These are phyloP conservation scores for Amauroascus niger DNA, from an alignment of 2,329 filamentous ascomycete species.

Conservation along the genomic window DNA sequence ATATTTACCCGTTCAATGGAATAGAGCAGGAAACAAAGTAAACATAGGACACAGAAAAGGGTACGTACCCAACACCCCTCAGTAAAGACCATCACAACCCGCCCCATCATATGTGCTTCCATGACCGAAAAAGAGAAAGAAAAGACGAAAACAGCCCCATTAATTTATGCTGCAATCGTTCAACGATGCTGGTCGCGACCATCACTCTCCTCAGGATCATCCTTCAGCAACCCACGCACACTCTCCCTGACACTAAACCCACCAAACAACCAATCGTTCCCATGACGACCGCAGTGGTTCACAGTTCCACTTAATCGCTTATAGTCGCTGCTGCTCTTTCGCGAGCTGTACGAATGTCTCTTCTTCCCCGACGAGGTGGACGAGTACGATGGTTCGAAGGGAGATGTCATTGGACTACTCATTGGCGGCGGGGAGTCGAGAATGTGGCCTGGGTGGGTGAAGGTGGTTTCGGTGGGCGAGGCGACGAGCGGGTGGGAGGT, in stretches of 20 bases:
- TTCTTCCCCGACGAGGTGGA: constrained; percentile 11
- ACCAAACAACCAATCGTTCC: constrained; percentile 45
- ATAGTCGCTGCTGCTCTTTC: constrained; percentile 26
- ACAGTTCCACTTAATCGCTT: constrained; percentile 34
- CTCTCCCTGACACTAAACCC: constrained; percentile 41
- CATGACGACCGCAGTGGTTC: constrained; percentile 41
- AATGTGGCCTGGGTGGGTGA: not conserved
- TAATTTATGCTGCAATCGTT: not conserved
- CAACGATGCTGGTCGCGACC: not conserved
- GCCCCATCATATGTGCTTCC: not conserved
- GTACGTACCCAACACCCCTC: too few species aligned
- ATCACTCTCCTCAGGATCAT: constrained; percentile 16
- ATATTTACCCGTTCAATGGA: too few species aligned
- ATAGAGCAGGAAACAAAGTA: too few species aligned
- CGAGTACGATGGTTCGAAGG: not conserved
- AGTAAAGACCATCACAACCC: too few species aligned
- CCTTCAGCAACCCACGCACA: constrained; percentile 28
- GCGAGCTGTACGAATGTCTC: constrained; percentile 16
- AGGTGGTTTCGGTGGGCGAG: constrained; percentile 8
- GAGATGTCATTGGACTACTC: constrained; percentile 7
- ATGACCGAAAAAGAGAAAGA: not conserved
- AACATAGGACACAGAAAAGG: too few species aligned
- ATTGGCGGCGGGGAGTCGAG: constrained; percentile 18
- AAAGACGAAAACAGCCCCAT: not conserved
- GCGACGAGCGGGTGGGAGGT: constrained; percentile 16